Base-by-base conservation (phyloP, 805 yeast species). In the Cephaloascus fragrans region DNA sequence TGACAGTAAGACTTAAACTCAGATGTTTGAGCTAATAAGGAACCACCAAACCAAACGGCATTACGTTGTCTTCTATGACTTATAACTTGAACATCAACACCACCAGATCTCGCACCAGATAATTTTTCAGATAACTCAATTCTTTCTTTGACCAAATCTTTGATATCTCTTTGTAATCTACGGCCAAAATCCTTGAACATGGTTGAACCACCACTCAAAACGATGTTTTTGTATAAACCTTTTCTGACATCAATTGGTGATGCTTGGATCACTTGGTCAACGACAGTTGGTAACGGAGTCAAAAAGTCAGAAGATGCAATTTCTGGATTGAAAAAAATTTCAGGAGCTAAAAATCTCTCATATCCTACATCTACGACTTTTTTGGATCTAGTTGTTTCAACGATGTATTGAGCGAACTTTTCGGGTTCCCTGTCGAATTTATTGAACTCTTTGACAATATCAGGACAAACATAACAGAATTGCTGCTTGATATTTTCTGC, bases 41-140 rank as follows among this genome's bases (percentile, higher is more conserved):
- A 84, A 49, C 99, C 99, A 51, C 99, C 99, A 58, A 90, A 93
- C 99, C 99, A 93, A 42, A 93, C 99, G 3, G 99, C 99, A 55
- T 93, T 87, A 60, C 96, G 77, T 69, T 93, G 99, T 64, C 93
- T 84, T 69, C 90, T 88, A 67, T 93, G 99, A 20, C 95, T 79
- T 48, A 93, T 89, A 44, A 93, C 99, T 64, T 86, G 94, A 41
- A 93, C 99, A 41, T 88, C 95, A 38, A 93, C 94, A 59, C 99
- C 99, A 23, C 94, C 83, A 19, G 94, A 80, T 56, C 78, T 83
- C 33, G 77, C 73, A 40, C 82, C 82, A 51, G 88, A 77, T 43
- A 80, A 66, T 51, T 69, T 68, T 64, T 93, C 98, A 57, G 89
- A 81, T 43, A 72, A 71, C 39, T 80, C 77, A 44, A 93, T 87